Evolutionary conservation across 345 rosid species (phyloP).

Genomic region (Boechera stricta): DNA sequence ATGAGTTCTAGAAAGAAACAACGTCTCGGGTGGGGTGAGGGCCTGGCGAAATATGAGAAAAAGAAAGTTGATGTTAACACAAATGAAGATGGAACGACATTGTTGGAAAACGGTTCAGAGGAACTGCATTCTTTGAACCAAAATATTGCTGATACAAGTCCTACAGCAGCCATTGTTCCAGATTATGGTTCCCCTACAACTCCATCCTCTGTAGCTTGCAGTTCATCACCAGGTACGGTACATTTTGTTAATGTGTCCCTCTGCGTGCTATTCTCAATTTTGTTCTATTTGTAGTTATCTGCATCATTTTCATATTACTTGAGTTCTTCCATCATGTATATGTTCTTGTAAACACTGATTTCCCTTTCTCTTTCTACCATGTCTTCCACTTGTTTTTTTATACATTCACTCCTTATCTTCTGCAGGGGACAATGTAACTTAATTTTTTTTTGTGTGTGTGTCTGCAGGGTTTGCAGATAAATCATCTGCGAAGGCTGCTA

Average conservation of each 20-base stretch:
- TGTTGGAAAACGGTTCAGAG: conserved; percentile 48
- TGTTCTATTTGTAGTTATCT: conserved; percentile 29
- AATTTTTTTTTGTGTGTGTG: conserved; percentile 7
- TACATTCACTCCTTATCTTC: conserved; percentile 19
- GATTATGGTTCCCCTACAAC: conserved; percentile 90
- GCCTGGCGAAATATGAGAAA: conserved; percentile 93
- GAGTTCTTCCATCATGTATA: conserved; percentile 22
- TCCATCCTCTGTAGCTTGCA: conserved; percentile 93
- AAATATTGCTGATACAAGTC: conserved; percentile 66
- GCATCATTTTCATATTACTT: conserved; percentile 10
- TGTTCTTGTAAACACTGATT: conserved; percentile 26
- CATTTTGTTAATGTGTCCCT: conserved; percentile 11
- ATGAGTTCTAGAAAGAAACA: conserved; percentile 77
- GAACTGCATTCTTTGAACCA: conserved; percentile 53
- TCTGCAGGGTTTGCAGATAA: conserved; percentile 78
- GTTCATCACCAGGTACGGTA: conserved; percentile 78
- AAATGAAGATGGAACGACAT: conserved; percentile 51
- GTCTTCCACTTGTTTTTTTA: conserved; percentile 19
- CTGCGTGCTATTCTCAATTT: conserved; percentile 8
- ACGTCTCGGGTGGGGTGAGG: conserved; percentile 98
- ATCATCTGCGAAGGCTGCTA: conserved; percentile 54
- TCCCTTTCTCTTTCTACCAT: conserved; percentile 13
- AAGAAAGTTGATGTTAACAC: conserved; percentile 74
- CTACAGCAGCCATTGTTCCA: conserved; percentile 54
- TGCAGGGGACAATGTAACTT: background rate